Evolutionary conservation across 768 basidiomycete genomes (phyloP).

Genomic region (Suillus hirtellus): DNA sequence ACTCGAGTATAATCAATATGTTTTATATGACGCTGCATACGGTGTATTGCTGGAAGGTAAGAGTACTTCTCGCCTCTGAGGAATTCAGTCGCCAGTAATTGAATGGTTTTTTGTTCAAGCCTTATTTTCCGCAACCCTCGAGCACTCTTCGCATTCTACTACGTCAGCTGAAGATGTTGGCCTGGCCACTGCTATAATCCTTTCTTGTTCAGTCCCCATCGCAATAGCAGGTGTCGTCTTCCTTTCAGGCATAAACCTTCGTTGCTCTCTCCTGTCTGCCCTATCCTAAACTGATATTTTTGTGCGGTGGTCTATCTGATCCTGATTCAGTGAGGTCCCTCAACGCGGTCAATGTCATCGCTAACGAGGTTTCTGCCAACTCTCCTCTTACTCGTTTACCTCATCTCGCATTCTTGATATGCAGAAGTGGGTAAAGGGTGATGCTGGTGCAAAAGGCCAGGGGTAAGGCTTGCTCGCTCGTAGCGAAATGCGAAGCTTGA

Average conservation of each 20-base stretch:
- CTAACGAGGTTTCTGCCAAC: constrained; percentile 32
- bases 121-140: constrained; percentile 52
- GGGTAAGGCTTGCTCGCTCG: constrained; percentile 44
- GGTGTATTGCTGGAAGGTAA: constrained; percentile 51
- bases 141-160: constrained; percentile 39
- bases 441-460: constrained; percentile 41
- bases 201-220: constrained; percentile 46
- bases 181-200: constrained; percentile 44
- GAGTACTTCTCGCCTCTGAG: constrained; percentile 9
- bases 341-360: constrained; percentile 40
- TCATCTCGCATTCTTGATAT: constrained; percentile 34
- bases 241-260: constrained; percentile 42
- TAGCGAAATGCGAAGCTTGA: constrained; percentile 37
- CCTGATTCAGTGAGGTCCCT: constrained; percentile 42
- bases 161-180: constrained; percentile 44
- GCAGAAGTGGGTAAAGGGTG: constrained; percentile 4
- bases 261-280: neutral
- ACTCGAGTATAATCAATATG: constrained; percentile 44
- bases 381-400: constrained; percentile 42
- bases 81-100: neutral
- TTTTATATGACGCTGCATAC: constrained; percentile 38
- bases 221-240: constrained; percentile 52
- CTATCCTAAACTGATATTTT: neutral
- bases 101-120: constrained; percentile 44
- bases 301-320: constrained; percentile 43